Evolutionary conservation across 2,329 filamentous ascomycete genomes (phyloP), one percentile per base, ranked within the genome.

Genomic region (Fusarium albidum): DNA sequence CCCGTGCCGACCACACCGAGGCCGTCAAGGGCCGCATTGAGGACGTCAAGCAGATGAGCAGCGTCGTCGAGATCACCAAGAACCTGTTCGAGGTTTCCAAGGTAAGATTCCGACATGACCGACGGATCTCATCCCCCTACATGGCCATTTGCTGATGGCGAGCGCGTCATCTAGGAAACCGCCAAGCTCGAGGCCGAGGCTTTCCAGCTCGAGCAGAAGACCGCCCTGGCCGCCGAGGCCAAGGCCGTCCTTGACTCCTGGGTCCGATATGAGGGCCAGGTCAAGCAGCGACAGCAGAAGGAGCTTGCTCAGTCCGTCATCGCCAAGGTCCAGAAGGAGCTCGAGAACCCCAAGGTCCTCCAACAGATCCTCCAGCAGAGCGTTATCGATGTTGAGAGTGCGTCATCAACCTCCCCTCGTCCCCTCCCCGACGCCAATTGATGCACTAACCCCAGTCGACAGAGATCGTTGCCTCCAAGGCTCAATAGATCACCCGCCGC

Each of bases 361-460:
- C 92, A 97, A 84, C 92, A 97, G 82, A 97, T 99, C 72, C 87
- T 99, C 69, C 90, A 95, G 82, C 95, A 99, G 85, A 96, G 92
- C 77, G 86, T 99, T 72, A 80, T 89, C 63, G 95, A 99, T 78
- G 88, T 99, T 74, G 95, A 99, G 88, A 94, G 93, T 97, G 83
- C 67, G 72, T 71, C 63, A 63, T 25, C 7, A n/a, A n/a, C n/a
- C 40, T 13, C 10, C 14, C 17, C 26, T 28, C 14, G 21, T 9
- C 11, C 26, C 26, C 7, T 28, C 45, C 5, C 21, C 4, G n/a
- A n/a, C n/a, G 21, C 21, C 42, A 14, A 43, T 38, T 41, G 28
- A 13, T 26, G 34, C 44, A 58, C 63, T 78, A 79, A 73, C 79
- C 69, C 5, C 8, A 2, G 9, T 13, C 21, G 48, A 15, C 72